Evolutionary conservation across 108 stramenopile genomes (phyloP).

Genomic region (Pseudonitzschia multiseries): DNA sequence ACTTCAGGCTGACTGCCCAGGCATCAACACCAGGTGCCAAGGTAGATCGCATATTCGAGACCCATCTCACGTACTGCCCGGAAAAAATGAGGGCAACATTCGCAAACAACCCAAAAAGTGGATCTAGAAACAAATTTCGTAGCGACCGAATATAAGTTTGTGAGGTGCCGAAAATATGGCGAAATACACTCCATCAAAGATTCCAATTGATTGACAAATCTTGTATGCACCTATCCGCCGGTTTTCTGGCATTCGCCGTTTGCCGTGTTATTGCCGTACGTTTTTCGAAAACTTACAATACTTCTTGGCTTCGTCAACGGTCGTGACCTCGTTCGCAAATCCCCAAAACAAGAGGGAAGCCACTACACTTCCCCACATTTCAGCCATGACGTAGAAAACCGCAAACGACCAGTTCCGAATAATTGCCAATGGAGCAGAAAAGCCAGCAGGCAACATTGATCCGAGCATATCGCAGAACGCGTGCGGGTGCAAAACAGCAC

Average conservation of each 20-base stretch:
- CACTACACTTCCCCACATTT: slow-evolving; percentile 97
- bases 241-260: not conserved
- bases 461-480: slow-evolving; percentile 79
- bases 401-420: slow-evolving; percentile 96
- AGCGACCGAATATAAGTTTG: not conserved
- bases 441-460: slow-evolving; percentile 63
- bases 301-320: slow-evolving; percentile 94
- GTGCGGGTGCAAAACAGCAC: slow-evolving; percentile 84
- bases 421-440: slow-evolving; percentile 80
- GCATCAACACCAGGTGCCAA: slow-evolving; percentile 89
- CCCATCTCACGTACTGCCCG: slow-evolving; percentile 94
- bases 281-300: slow-evolving; percentile 72
- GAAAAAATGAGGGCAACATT: slow-evolving; percentile 96
- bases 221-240: too few relatives aligned
- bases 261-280: not conserved
- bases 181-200: not conserved
- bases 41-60: slow-evolving; percentile 74
- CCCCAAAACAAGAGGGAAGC: slow-evolving; percentile 97
- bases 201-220: not conserved
- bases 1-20: slow-evolving; percentile 90
- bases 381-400: slow-evolving; percentile 96
- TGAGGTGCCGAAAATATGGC: not conserved
- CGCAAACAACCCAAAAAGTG: slow-evolving; percentile 94
- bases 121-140: slow-evolving; percentile 57
- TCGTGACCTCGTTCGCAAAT: slow-evolving; percentile 97